These are phyloP conservation scores for Pseudopithomyces chartarum DNA, from an alignment of 2,329 filamentous ascomycete species.

Conservation along the genomic window DNA sequence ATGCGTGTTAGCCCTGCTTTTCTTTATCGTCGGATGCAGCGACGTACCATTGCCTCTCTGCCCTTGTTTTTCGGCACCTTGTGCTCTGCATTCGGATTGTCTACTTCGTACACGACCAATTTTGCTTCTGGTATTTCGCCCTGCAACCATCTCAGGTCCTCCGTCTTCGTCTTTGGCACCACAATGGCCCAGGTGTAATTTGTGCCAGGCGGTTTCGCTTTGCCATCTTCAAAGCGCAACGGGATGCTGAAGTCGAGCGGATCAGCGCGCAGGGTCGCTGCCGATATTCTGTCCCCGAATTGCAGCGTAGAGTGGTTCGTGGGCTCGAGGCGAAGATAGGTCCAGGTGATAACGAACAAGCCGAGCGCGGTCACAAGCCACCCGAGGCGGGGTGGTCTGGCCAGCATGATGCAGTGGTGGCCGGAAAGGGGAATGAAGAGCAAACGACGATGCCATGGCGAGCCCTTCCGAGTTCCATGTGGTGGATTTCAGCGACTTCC, in stretches of 20 bases:
- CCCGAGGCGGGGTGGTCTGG: constrained; percentile 40
- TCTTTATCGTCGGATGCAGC: background rate
- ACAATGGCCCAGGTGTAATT: constrained; percentile 45
- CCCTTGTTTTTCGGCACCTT: constrained; percentile 65
- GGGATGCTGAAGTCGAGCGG: constrained; percentile 44
- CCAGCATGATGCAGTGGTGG: constrained; percentile 35
- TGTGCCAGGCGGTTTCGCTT: constrained; percentile 36
- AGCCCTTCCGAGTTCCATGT: background rate
- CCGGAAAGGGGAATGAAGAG: constrained; percentile 2
- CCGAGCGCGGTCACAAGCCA: constrained; percentile 33
- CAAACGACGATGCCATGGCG: constrained; percentile 16
- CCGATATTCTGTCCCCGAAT: constrained; percentile 18
- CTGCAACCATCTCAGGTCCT: constrained; percentile 44
- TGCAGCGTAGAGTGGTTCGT: constrained; percentile 14
- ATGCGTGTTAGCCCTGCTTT: constrained; percentile 10
- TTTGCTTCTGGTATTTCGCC: constrained; percentile 40
- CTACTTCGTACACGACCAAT: constrained; percentile 57
- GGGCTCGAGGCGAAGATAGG: constrained; percentile 29
- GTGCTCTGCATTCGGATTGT: constrained; percentile 55
- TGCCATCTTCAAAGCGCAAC: constrained; percentile 36
- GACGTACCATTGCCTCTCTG: constrained; percentile 60
- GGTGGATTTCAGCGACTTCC: too few relatives aligned
- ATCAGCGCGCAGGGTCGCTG: constrained; percentile 23
- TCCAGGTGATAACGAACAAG: constrained; percentile 34
- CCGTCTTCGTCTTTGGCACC: constrained; percentile 45